These are phyloP conservation scores for Gossypium anomalum DNA, from an alignment of 345 rosid species.

Conservation along the genomic window DNA sequence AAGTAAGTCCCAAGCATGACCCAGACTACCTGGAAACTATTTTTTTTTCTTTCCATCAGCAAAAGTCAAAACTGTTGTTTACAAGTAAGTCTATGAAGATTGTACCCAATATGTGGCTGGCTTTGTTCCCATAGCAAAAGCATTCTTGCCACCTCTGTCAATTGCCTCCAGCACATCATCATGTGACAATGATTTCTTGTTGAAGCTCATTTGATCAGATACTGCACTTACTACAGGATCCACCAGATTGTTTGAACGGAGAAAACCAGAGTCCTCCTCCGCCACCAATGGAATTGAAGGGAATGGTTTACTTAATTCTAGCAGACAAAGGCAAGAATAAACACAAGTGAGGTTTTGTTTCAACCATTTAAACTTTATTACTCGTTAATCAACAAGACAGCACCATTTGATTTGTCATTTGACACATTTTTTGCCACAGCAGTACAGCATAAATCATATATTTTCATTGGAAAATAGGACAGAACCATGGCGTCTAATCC, in stretches of 20 bases:
- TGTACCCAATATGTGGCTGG: slow-evolving; percentile 85
- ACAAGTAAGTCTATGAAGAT: background rate
- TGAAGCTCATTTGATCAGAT: slow-evolving; percentile 35
- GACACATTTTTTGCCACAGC: background rate
- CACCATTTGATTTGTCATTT: background rate
- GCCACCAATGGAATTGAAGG: slow-evolving; percentile 92
- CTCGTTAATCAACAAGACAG: background rate
- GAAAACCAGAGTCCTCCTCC: slow-evolving; percentile 79
- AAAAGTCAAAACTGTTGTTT: background rate
- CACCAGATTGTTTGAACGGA: slow-evolving; percentile 61
- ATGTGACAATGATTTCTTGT: slow-evolving; percentile 40
- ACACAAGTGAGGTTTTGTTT: background rate
- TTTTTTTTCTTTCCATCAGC: background rate
- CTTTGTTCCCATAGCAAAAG: slow-evolving; percentile 44
- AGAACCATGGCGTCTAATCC: background rate
- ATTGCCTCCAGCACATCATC: slow-evolving; percentile 69
- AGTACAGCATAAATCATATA: background rate
- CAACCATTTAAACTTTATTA: background rate
- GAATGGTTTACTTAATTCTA: slow-evolving; percentile 68
- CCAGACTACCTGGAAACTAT: background rate
- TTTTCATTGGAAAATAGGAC: background rate
- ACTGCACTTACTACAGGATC: slow-evolving; percentile 63
- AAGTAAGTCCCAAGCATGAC: slow-evolving; percentile 4
- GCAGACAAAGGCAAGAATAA: slow-evolving; percentile 20
- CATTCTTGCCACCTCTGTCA: slow-evolving; percentile 76